phyloP scores from a whole-genome alignment of 345 rosid genomes.

The Populus simonii region DNA sequence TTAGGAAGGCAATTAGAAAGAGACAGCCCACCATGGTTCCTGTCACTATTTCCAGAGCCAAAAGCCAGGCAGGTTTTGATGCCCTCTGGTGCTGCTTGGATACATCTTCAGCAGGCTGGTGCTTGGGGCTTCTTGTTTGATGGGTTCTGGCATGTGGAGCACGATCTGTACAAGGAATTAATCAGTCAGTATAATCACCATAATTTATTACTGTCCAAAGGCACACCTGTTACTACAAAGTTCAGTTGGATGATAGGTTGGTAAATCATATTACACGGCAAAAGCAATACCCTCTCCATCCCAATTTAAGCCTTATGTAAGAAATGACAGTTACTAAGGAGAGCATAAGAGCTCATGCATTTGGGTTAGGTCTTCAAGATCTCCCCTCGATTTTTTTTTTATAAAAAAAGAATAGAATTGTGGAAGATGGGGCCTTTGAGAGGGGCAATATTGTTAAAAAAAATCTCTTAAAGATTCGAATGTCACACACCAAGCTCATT shows the following conservation, averaged over 20 bases:
- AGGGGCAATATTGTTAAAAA: neutral
- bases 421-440: neutral
- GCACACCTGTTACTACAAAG: neutral
- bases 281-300: neutral
- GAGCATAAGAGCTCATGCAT: neutral
- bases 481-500: neutral
- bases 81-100: slow-evolving; percentile 45
- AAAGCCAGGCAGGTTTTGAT: slow-evolving; percentile 81
- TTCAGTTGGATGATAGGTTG: neutral
- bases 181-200: neutral
- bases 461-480: neutral
- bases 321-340: neutral
- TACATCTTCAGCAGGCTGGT: slow-evolving; percentile 40
- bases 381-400: neutral
- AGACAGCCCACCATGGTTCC: slow-evolving; percentile 77
- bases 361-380: neutral
- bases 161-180: slow-evolving; percentile 38
- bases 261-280: neutral
- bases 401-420: neutral
- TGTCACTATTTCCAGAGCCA: slow-evolving; percentile 74
- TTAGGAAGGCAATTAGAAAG: slow-evolving; percentile 53
- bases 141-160: slow-evolving; percentile 44
- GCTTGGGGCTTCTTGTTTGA: slow-evolving; percentile 38
- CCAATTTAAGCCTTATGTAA: neutral
- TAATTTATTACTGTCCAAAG: neutral